phyloP scores from a whole-genome alignment of 2,329 filamentous ascomycete species.

The Ceratocystis variospora region DNA sequence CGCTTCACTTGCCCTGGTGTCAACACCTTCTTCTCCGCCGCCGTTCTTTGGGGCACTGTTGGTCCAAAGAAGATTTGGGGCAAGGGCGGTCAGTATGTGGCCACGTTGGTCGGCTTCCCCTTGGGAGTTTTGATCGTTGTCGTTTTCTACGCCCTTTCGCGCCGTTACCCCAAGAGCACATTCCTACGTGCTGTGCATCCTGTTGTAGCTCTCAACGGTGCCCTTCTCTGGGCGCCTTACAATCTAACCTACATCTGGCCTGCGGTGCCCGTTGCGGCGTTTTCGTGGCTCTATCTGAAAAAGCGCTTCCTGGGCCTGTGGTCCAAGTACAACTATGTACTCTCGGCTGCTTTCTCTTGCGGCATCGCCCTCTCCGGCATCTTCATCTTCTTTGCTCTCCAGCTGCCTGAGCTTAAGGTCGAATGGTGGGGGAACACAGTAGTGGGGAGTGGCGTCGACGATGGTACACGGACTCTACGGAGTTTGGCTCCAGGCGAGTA shows the following conservation, averaged over 20 bases:
- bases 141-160: slow-evolving; percentile 24
- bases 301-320: slow-evolving; percentile 28
- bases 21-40: slow-evolving; percentile 33
- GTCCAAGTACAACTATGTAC: slow-evolving; percentile 39
- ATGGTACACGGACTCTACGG: slow-evolving; percentile 28
- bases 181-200: slow-evolving; percentile 30
- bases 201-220: slow-evolving; percentile 28
- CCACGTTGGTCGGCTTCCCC: slow-evolving; percentile 29
- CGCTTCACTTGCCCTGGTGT: slow-evolving; percentile 29
- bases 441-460: slow-evolving; percentile 31
- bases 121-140: slow-evolving; percentile 27
- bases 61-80: slow-evolving; percentile 32
- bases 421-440: slow-evolving; percentile 39
- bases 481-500: slow-evolving; percentile 26
- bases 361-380: slow-evolving; percentile 38
- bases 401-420: slow-evolving; percentile 32
- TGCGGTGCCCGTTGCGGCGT: slow-evolving; percentile 31
- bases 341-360: slow-evolving; percentile 37
- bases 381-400: slow-evolving; percentile 40
- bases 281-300: slow-evolving; percentile 32
- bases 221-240: slow-evolving; percentile 28
- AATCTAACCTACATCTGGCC: slow-evolving; percentile 34
- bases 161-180: slow-evolving; percentile 24
- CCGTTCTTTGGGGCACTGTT: slow-evolving; percentile 34
- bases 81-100: slow-evolving; percentile 28